Conservation (phyloP, 2,329 filamentous ascomycete species). For the Madurella fahalii region DNA sequence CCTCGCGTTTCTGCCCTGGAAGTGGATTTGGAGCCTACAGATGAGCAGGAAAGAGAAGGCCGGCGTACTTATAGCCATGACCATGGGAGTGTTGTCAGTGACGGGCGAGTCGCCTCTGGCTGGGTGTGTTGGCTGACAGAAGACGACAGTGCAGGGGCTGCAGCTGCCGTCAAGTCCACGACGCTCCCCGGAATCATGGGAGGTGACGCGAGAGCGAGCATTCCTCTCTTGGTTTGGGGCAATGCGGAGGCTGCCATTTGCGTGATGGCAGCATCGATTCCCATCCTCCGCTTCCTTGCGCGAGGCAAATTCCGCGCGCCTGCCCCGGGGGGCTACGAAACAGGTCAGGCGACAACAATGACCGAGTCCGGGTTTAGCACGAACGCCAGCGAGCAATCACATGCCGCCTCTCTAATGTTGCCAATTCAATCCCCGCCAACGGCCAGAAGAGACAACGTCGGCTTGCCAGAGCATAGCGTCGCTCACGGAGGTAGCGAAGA, state of each 20-base stretch:
- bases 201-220: constrained; percentile 2
- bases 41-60: constrained; percentile 24
- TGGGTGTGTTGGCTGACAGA: no score
- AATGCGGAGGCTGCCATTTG: constrained; percentile 24
- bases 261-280: constrained; percentile 27
- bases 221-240: constrained; percentile 19
- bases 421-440: no score
- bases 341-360: constrained; percentile 9
- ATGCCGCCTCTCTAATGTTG: no score
- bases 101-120: no score
- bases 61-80: constrained; percentile 25
- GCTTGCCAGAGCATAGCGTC: not conserved
- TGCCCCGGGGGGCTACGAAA: constrained; percentile 13
- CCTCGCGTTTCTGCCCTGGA: constrained; percentile 22
- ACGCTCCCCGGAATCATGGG: no score
- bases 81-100: constrained; percentile 27
- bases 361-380: constrained; percentile 2
- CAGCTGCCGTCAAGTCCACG: no score
- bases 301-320: constrained; percentile 7
- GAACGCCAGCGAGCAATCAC: not conserved
- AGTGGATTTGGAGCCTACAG: constrained; percentile 19
- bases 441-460: no score
- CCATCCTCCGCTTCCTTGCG: constrained; percentile 23
- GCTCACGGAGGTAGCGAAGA: not conserved
- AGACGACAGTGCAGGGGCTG: no score